A percentile compares a stretch with the other conserved stretches of the same genome.
These are phyloP conservation scores for Ceriops zippeliana DNA, from an alignment of 345 rosid species.

Conservation along the genomic window DNA sequence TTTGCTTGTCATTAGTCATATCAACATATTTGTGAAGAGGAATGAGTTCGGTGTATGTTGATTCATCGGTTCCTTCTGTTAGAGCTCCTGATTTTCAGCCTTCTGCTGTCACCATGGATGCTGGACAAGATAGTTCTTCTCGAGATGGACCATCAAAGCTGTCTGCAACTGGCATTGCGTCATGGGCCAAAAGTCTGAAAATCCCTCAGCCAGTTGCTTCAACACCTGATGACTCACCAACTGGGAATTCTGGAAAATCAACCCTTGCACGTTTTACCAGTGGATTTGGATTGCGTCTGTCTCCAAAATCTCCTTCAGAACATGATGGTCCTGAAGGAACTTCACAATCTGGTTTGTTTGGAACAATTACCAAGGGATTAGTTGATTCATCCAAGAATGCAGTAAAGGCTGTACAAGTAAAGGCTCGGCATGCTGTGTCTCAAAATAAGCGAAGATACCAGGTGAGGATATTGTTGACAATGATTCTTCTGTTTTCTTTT, in stretches of 20 bases:
- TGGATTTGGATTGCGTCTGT: constrained; percentile 60
- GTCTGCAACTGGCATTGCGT: constrained; percentile 52
- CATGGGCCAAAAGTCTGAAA: constrained; percentile 74
- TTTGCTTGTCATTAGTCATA: constrained; percentile 11
- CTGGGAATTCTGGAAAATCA: constrained; percentile 53
- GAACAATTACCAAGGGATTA: constrained; percentile 66
- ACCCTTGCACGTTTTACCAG: constrained; percentile 72
- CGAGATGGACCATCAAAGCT: constrained; percentile 54
- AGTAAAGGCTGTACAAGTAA: constrained; percentile 85
- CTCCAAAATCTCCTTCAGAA: constrained; percentile 62
- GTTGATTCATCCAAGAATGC: constrained; percentile 86
- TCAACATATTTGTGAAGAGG: constrained; percentile 7
- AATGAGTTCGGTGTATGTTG: constrained; percentile 52
- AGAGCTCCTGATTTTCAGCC: constrained; percentile 41
- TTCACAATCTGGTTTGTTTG: constrained; percentile 58
- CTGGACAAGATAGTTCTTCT: constrained; percentile 37
- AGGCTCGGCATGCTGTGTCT: constrained; percentile 85
- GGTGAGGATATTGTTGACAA: constrained; percentile 32
- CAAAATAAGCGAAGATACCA: constrained; percentile 86
- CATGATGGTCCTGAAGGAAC: constrained; percentile 49
- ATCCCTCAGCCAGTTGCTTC: constrained; percentile 63
- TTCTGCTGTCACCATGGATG: constrained; percentile 23
- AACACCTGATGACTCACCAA: constrained; percentile 40
- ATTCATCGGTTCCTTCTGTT: constrained; percentile 38
- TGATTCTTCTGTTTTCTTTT: neutral